Evolutionary conservation across 2,329 filamentous ascomycete genomes (phyloP), one percentile per base, ranked within the genome.

Genomic region (Malbranchea zuffiana): DNA sequence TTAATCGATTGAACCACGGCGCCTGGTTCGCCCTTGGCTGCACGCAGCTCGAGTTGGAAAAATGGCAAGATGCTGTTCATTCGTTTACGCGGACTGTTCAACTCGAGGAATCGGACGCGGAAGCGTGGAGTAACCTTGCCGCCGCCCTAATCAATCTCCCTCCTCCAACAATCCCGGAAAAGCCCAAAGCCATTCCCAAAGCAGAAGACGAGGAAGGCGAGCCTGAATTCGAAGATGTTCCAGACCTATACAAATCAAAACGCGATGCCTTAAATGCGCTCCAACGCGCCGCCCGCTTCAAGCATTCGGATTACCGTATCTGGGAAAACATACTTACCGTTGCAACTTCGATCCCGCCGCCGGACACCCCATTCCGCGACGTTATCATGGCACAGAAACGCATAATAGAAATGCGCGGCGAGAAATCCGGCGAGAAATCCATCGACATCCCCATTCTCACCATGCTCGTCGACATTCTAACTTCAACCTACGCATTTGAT

Each of bases 281-380:
- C 59, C 90, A 93, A 55, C 80, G 82, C 45, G 90, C 87, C 6
- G 85, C 87, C 0, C 72, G 74, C 3, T 73, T 94, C 16, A 85
- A 92, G 34, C 74, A 84, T 57, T 79, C 86, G 49, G 88, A 88
- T 62, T 83, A 81, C 72, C 78, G 84, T 48, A 95, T 98, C 57
- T 96, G 88, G 88, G 84, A 93, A 55, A 98, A 98, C 51, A 80
- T 96, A 11, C 74, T 98, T 40, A 90, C 86, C 0, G 78, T 96
- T 15, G 81, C 83, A 0, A 75, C 82, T 0, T 82, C 84, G 1
- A 72, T 90, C 18, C 71, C 69, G 1, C 87, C 88, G 0, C 80
- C 83, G 1, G 41, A 47, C 19, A 66, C 61, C 0, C 75, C 80
- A 1, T 78, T 85, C 52, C 58, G 67, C 0, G 85, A 95, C 44